Evolutionary conservation across 768 basidiomycete species (phyloP), one percentile per base, ranked within the genome.

Genomic region (Tulasnella sp.): DNA sequence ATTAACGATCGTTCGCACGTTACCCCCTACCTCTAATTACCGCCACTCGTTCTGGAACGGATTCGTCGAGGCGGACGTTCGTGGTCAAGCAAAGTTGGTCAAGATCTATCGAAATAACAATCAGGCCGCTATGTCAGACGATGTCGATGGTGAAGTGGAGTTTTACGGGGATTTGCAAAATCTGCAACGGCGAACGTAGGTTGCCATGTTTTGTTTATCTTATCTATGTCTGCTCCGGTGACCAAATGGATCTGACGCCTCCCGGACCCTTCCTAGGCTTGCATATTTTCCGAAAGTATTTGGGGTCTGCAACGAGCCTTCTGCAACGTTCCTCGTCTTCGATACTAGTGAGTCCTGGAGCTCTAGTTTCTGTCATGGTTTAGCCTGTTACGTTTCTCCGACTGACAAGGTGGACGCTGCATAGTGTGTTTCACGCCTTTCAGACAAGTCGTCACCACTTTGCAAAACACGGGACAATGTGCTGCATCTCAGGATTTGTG

Each of bases 31-130:
- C 14, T 69, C 64, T 28, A 11, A 12, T 20, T 69, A 69, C 34
- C 64, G 64, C 2, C n/a, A 69, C n/a, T 69, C 64, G 12, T 69
- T 69, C 18, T 69, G 64, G 64, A 69, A 69, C 31, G 64, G 64
- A 8, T 69, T 69, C 31, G 64, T 69, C 64, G 64, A 69, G 20
- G 64, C 64, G n/a, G 64, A 69, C 64, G 64, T 69, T 12, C 28
- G 64, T 14, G 64, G 64, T 20, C 64, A 69, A 69, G 64, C 64
- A 2, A 69, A 69, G 31, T 14, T 69, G 16, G 64, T 69, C 64
- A 69, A 69, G 64, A 31, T 69, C 28, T 69, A 69, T 16, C 64
- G 64, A 0, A 37, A 37, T 14, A 69, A 2, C 31, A 46, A 46
- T 20, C 64, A 37, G 12, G 34, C 14, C 1, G 37, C 3, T 31